Percentiles rank a stretch among this genome's conserved stretches.
These are phyloP conservation scores for Claviceps sorghi DNA, from an alignment of 2,329 filamentous ascomycete genomes.

Conservation along the genomic window DNA sequence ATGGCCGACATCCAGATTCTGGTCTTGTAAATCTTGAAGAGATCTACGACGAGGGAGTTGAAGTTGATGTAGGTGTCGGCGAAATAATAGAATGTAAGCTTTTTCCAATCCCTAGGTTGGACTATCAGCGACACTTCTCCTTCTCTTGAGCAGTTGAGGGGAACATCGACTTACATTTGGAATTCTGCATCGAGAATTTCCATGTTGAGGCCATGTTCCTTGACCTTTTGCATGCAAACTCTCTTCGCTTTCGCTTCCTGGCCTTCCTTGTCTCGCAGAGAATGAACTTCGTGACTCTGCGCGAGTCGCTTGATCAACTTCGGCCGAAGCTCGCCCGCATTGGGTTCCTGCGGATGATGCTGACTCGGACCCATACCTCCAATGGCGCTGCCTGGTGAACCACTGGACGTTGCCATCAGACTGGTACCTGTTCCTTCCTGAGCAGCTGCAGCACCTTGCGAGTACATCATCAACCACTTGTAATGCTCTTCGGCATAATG, in stretches of 20 bases:
- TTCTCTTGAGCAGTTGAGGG: neutral
- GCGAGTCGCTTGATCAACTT: constrained; percentile 95
- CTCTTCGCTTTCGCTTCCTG: constrained; percentile 96
- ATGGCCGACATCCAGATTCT: constrained; percentile 99
- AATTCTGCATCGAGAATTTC: constrained; percentile 98
- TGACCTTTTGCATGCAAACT: constrained; percentile 91
- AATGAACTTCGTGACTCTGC: constrained; percentile 77
- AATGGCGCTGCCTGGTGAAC: constrained; percentile 54
- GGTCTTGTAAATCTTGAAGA: constrained; percentile 99
- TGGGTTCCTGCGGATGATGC: constrained; percentile 58
- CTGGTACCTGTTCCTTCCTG: constrained; percentile 47
- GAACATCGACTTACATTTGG: constrained; percentile 62
- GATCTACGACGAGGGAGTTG: constrained; percentile 88
- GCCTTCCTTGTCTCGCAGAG: constrained; percentile 86
- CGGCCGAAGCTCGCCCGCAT: constrained; percentile 67
- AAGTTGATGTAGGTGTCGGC: constrained; percentile 98
- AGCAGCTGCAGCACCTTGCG: constrained; percentile 53
- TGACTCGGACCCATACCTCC: constrained; percentile 65
- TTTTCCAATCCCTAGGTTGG: constrained; percentile 81
- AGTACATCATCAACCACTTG: constrained; percentile 98
- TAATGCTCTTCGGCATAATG: constrained; percentile 92
- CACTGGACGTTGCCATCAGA: constrained; percentile 47
- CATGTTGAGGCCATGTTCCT: constrained; percentile 90
- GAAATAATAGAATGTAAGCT: constrained; percentile 98
- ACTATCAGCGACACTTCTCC: constrained; percentile 5